Evolutionary conservation across 768 basidiomycete species (phyloP).

Genomic region (Panaeolus cyanescens): DNA sequence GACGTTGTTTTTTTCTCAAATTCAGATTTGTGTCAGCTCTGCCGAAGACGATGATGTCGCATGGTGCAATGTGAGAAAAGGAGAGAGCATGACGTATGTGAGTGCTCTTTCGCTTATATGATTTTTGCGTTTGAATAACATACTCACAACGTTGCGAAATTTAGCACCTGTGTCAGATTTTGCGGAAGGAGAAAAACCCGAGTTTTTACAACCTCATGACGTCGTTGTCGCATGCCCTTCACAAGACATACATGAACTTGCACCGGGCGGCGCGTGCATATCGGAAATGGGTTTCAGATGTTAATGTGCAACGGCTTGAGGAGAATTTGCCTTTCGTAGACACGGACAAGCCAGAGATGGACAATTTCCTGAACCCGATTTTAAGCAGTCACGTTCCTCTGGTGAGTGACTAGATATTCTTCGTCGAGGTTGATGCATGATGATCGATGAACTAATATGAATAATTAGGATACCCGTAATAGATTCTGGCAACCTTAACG

Average conservation of each 20-base stretch:
- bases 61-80: neutral
- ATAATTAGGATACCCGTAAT: too few relatives aligned
- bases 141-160: neutral
- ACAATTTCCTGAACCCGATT: slow-evolving; percentile 7
- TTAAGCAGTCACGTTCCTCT: neutral
- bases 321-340: neutral
- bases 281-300: neutral
- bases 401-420: too few relatives aligned
- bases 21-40: slow-evolving; percentile 5
- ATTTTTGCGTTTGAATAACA: too few relatives aligned
- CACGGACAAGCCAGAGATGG: neutral
- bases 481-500: too few relatives aligned
- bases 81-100: slow-evolving; percentile 4
- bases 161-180: neutral
- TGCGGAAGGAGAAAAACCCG: slow-evolving; percentile 5
- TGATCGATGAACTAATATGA: too few relatives aligned
- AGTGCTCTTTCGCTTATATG: too few relatives aligned
- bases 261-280: neutral
- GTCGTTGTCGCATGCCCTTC: neutral
- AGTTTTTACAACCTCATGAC: neutral
- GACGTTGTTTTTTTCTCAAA: neutral
- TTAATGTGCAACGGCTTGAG: neutral
- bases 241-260: slow-evolving; percentile 1
- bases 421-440: too few relatives aligned
- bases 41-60: slow-evolving; percentile 5